Base-by-base conservation (phyloP, 2,329 filamentous ascomycete species). In the Penicillium sp. region DNA sequence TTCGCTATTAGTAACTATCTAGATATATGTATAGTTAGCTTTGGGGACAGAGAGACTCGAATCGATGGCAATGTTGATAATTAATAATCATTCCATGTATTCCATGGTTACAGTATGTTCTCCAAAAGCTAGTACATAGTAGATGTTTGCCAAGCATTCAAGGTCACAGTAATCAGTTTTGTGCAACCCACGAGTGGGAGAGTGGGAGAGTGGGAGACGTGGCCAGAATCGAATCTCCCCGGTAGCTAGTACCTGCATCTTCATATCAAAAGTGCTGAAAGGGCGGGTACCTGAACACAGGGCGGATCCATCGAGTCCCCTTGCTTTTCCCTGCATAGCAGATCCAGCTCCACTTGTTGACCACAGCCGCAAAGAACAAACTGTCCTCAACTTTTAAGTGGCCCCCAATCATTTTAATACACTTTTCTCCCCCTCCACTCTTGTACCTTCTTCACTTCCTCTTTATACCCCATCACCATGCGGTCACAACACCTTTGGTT, bases 351-450 rank as follows among this genome's bases (percentile, higher is more conserved):
- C 50, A 56, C 54, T 47, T 44, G 34, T 47, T 44, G 34, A 40
- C 49, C 59, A 47, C 52, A 55, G 51, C 49, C 59, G 54, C 57
- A 69, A 67, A 69, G 67, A 69, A 69, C 68, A 70, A 66, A 64
- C 67, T 70, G 67, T 68, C 67, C 67, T 70, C 49, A 64, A 60
- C 56, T 57, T 42, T 52, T 41, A 4, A 26, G 24, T 10, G 24
- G 24, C 6, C 24, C 24, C 24, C 24, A 10, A 8, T 26, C 8
- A 38, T 31, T 41, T 48, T 46, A 46, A 46, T 43, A 54, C 10
- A 27, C 42, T 31, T 49, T 45, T 26, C 34, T 14, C 35, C 35
- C 22, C 47, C 37, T 16, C 18, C 52, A 40, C 40, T 43, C 40
- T 14, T 32, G 22, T 32, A 29, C 37, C 31, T 40, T 26, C n/a